Conservation (phyloP, 169 alveolate genomes). For the Cystoisospora suis region DNA sequence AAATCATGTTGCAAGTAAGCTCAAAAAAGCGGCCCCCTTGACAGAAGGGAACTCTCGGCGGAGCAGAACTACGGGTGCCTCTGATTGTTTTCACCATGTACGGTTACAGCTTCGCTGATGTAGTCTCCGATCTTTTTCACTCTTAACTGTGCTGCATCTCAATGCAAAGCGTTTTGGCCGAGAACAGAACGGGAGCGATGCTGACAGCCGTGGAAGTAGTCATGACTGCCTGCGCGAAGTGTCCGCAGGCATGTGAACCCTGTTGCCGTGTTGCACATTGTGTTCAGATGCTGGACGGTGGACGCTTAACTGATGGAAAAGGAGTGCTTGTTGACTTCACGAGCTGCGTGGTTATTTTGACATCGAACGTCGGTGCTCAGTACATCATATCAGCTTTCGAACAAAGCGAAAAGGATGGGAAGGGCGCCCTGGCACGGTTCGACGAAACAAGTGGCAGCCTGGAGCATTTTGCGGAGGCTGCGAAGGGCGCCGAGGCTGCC, state of each 20-base stretch:
- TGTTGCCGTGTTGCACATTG: not conserved
- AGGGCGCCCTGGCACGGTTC: conserved; percentile 12
- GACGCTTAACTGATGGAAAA: conserved; percentile 75
- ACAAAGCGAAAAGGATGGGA: not conserved
- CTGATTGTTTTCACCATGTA: no score
- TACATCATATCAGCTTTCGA: conserved; percentile 50
- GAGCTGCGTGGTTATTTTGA: conserved; percentile 37
- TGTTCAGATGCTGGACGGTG: conserved; percentile 41
- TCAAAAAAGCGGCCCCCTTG: no score
- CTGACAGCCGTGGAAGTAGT: no score
- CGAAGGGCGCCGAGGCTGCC: conserved; percentile 26
- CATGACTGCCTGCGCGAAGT: no score
- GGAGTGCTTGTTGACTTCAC: conserved; percentile 77
- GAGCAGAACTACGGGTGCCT: no score
- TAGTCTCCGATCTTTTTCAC: no score
- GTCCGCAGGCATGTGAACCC: not conserved
- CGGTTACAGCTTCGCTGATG: no score
- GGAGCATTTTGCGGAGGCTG: conserved; percentile 38
- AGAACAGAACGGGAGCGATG: not conserved
- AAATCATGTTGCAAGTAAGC: conserved; percentile 40
- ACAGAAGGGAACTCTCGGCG: no score
- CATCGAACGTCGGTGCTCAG: conserved; percentile 55
- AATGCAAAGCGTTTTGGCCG: not conserved
- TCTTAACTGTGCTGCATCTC: not conserved
- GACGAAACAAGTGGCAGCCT: conserved; percentile 29